Evolutionary conservation across 805 yeast genomes (phyloP), one percentile per base, ranked within the genome.

Genomic region (Candida koratica): DNA sequence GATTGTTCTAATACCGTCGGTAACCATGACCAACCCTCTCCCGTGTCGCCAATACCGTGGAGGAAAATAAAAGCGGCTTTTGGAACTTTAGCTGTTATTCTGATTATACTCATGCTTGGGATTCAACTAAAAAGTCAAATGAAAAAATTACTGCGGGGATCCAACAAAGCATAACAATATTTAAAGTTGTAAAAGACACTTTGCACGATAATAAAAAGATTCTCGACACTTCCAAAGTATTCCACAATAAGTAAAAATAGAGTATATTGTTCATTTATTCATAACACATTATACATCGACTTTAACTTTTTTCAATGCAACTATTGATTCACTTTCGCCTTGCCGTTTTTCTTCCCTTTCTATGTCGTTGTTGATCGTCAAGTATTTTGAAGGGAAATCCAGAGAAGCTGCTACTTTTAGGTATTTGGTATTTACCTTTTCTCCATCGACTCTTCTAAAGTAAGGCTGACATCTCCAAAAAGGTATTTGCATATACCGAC

Each of bases 381-480:
- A 28, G 14, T 17, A 26, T 7, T 25, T 24, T 19, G 32, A 37
- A 20, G 39, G 39, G 15, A 44, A 25, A 12, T 42, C 44, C 11
- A 24, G 32, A 17, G 55, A 54, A 1, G 69, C 71, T 1, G 73
- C 71, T 23, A 67, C 59, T 36, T 61, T 58, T 34, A 66, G 52
- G 11, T 50, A 48, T 22, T 69, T 48, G 1, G 63, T 55, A 41
- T 63, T 66, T 34, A 63, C 68, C 43, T 63, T 65, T 38, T 64
- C 78, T 15, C 97, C 97, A 55, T 86, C 75, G 1, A 90, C 96
- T 2, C 81, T 79, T 49, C 98, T 72, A 69, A 90, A 90, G 55
- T 85, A 84, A 2, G 98, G 98, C 61, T 90, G 98, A 46, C 95
- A 80, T 51, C 97, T 73, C 97, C 97, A 90, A 56, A 83, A 88